phyloP scores from a whole-genome alignment of 164 flowering plant species.

The Magnolia sinica region DNA sequence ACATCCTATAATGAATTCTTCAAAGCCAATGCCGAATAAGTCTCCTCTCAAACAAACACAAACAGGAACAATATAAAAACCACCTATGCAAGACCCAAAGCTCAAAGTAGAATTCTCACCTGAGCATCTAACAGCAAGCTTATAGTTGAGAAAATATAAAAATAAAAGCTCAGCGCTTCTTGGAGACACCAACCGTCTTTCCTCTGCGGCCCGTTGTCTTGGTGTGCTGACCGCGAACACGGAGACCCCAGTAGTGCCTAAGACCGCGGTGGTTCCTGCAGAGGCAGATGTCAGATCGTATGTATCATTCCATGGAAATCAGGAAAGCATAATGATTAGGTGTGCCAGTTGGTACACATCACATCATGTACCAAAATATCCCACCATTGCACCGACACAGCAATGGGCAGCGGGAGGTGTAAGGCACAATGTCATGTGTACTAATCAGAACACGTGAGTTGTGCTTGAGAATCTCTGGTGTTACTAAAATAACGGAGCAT shows the following conservation, averaged over 20 bases:
- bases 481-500: too few relatives aligned
- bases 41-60: too few relatives aligned
- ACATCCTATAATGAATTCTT: too few relatives aligned
- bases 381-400: too few relatives aligned
- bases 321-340: neutral
- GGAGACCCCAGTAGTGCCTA: slow-evolving; percentile 85
- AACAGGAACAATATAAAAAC: too few relatives aligned
- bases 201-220: slow-evolving; percentile 58
- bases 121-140: neutral
- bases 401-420: too few relatives aligned
- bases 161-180: slow-evolving; percentile 37
- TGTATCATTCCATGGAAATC: neutral
- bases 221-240: slow-evolving; percentile 64
- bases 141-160: neutral
- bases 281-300: neutral
- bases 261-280: slow-evolving; percentile 77
- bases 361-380: neutral
- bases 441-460: too few relatives aligned
- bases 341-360: neutral
- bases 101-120: neutral
- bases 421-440: too few relatives aligned
- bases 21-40: too few relatives aligned
- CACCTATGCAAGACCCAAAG: neutral
- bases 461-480: too few relatives aligned
- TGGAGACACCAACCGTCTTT: slow-evolving; percentile 86